Conservation (phyloP, 2,329 filamentous ascomycete species). For the Rhinocladiella similis region DNA sequence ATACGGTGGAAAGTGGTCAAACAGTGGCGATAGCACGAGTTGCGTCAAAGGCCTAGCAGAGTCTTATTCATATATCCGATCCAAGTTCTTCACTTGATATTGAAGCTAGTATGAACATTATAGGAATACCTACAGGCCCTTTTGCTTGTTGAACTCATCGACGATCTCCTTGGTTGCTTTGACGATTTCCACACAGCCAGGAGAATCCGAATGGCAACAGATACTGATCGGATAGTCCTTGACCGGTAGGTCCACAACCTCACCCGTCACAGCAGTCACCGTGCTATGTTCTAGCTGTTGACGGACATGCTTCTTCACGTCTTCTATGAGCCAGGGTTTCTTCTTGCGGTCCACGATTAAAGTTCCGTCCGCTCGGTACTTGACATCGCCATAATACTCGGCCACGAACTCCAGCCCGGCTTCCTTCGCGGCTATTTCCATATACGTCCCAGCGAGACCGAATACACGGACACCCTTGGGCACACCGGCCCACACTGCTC, state of each 20-base stretch:
- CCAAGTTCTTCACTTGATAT: neutral
- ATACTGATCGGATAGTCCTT: constrained; percentile 44
- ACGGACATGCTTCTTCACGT: constrained; percentile 41
- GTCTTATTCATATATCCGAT: neutral
- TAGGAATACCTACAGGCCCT: neutral
- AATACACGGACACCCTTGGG: constrained; percentile 53
- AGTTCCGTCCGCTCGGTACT: constrained; percentile 51
- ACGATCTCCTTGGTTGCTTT: constrained; percentile 40
- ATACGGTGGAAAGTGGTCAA: neutral
- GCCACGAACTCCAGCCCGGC: constrained; percentile 54
- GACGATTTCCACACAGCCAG: constrained; percentile 46
- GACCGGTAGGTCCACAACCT: constrained; percentile 35
- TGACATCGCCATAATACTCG: constrained; percentile 57
- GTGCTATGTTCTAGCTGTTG: constrained; percentile 42
- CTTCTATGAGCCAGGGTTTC: constrained; percentile 46
- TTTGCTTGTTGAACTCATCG: constrained; percentile 26
- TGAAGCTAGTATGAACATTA: too few relatives aligned
- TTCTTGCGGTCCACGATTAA: constrained; percentile 60
- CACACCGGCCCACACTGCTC: constrained; percentile 53
- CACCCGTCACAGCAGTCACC: constrained; percentile 42
- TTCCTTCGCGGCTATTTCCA: constrained; percentile 55
- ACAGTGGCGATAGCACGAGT: neutral
- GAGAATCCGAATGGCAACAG: constrained; percentile 51
- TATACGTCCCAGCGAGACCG: constrained; percentile 54
- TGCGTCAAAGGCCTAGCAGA: neutral